Evolutionary conservation across 2,329 filamentous ascomycete species (phyloP), one percentile per base, ranked within the genome.

Genomic region (Colletotrichum sp.): DNA sequence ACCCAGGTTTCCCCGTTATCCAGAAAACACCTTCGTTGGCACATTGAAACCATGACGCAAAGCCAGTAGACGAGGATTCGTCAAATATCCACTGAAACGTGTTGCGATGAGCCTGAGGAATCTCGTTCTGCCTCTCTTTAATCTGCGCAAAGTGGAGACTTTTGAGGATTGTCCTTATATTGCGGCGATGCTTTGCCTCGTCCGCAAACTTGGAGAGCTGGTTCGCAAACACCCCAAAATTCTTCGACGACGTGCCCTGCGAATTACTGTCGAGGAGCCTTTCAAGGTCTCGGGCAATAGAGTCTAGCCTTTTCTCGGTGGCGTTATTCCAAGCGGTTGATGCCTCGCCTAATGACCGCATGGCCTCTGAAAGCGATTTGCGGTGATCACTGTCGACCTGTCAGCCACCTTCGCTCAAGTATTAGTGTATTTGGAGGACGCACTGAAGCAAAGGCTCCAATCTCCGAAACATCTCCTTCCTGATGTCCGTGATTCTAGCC

Each of bases 1-100:
- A 86, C 0, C 87, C 87, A 5, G 87, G 84, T 38, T 88, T 86
- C 3, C 85, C 85, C 3, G 82, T 85, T 48, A 86, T 82, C 85
- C 83, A 85, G 67, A 84, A 85, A 1, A 83, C 79, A 2, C 79
- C 79, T 16, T n/a, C 2, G 7, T 80, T 79, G 6, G 80, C 66
- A 0, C 75, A 66, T 1, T 77, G 63, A 0, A 85, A 76, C 83
- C 84, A 85, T 1, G 76, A 66, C 3, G 73, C 77, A 58, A 85
- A 81, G 21, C 8, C 3, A 1, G n/a, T 10, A 2, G 71, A 70
- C 21, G 75, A 72, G 9, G 77, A 70, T 4, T 75, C 65, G 5
- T 80, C 74, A 52, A 85, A 86, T 2, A 85, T 81, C 85, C 85
- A 86, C 38, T 85, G 79, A 34, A 86, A 83, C 0, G 85, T 86